Base-by-base conservation (phyloP, 371 early-diverging fungal genomes). In the Blakeslea trispora region DNA sequence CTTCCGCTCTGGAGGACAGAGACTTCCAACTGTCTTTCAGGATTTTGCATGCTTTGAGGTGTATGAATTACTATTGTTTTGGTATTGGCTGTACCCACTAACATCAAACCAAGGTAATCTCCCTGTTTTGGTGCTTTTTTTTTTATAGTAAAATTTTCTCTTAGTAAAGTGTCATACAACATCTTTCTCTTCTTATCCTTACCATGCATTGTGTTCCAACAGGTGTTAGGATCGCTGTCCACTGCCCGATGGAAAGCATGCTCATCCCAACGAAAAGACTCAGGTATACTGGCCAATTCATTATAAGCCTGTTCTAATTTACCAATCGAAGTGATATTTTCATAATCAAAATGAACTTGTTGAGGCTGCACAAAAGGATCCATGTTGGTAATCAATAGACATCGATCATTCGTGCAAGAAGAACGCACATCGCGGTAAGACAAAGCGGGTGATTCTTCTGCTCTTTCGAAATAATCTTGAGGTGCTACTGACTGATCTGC, bases 381-480 rank as follows among this genome's bases (percentile, higher is more conserved):
- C 53, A 84, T 66, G 46, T 74, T 84, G 35, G 84, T 84, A 45
- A 64, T 69, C 22, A 85, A 81, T 41, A 85, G 55, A 51, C 84
- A 83, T 50, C 74, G 75, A 60, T 84, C 84, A 45, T 84, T 82
- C 23, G 59, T 56, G 59, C 85, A 85, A 13, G 83, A 77, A 1
- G 85, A 66, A 74, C 80, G 62, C 17, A 68, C 68, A 41, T 82
- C 81, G 17, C 86, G 62, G 13, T 84, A 71, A 43, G 63, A 60
- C 11, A 77, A 57, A 6, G 46, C 37, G 3, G 86, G 86, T 5
- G 45, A 37, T 24, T 80, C 83, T 51, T 80, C 79, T 22, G 66
- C 42, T 19, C 82, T 69, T 11, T 68, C 69, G 62, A 83, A 83
- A 31, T 75, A 77, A 39, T 82, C 83, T 58, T 77, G 81, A 3